Conservation (phyloP, 2,329 filamentous ascomycete species). For the Ophiostoma pallidulum region DNA sequence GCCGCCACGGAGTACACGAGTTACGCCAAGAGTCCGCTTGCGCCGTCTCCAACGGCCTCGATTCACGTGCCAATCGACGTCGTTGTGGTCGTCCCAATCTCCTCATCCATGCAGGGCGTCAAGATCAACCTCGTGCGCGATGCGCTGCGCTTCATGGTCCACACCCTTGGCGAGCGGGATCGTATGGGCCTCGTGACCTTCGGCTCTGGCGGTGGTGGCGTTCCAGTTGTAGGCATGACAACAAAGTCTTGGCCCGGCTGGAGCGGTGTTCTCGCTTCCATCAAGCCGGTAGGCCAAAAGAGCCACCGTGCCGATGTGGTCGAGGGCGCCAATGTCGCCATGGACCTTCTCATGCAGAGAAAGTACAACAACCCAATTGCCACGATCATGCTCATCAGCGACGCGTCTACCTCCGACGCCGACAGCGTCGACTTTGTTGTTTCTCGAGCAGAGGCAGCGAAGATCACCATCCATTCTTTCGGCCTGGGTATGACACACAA, state of each 20-base stretch:
- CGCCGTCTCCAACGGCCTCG: conserved; percentile 32
- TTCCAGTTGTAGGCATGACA: conserved; percentile 96
- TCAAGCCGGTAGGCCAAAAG: conserved; percentile 92
- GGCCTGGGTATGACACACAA: conserved; percentile 95
- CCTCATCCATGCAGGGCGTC: conserved; percentile 97
- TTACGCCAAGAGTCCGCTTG: conserved; percentile 43
- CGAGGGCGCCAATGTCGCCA: conserved; percentile 93
- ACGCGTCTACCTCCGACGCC: conserved; percentile 86
- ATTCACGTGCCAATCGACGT: conserved; percentile 89
- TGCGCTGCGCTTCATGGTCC: conserved; percentile 83
- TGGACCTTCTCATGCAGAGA: conserved; percentile 97
- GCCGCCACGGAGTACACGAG: conserved; percentile 88
- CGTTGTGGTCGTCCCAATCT: conserved; percentile 93
- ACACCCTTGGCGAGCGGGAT: conserved; percentile 81
- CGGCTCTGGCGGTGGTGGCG: conserved; percentile 84
- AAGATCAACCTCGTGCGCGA: conserved; percentile 94
- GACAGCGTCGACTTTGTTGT: conserved; percentile 98
- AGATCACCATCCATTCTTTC: conserved; percentile 95
- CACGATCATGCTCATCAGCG: conserved; percentile 92
- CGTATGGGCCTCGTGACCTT: conserved; percentile 97
- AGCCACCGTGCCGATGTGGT: conserved; percentile 93
- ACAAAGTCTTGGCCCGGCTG: conserved; percentile 90
- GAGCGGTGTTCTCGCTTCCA: conserved; percentile 74
- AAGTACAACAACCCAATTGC: conserved; percentile 93
- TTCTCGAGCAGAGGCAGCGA: conserved; percentile 90